These are phyloP conservation scores for Neurospora sp. DNA, from an alignment of 495 filamentous ascomycete genomes.

Conservation along the genomic window DNA sequence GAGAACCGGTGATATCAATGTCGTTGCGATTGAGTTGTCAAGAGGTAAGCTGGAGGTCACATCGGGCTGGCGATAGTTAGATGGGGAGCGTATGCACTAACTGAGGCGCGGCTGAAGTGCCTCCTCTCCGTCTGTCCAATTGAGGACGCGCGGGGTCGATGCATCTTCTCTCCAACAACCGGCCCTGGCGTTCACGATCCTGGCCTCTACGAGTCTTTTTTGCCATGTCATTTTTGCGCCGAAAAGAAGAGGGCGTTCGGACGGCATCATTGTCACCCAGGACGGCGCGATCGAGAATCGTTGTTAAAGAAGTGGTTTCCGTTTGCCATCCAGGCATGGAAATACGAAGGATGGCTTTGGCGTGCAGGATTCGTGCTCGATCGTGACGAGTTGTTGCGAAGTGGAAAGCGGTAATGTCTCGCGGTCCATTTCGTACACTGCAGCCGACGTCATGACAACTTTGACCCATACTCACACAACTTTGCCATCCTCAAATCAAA, in stretches of 20 bases:
- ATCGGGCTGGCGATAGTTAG: neutral
- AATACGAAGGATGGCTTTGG: neutral
- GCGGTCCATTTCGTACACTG: neutral
- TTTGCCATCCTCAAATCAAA: neutral
- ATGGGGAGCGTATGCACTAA: neutral
- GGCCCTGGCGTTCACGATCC: neutral
- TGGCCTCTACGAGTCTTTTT: neutral
- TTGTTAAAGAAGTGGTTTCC: neutral
- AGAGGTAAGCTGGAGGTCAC: neutral
- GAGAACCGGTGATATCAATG: neutral
- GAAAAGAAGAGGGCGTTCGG: neutral
- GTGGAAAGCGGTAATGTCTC: neutral
- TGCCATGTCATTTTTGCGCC: neutral
- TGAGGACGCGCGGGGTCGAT: neutral
- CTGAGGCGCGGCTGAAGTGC: neutral
- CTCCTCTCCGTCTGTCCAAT: neutral
- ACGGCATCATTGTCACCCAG: neutral
- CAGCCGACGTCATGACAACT: neutral
- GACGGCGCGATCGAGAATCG: neutral
- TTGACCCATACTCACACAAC: neutral
- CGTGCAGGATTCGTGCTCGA: neutral
- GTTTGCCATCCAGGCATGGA: neutral
- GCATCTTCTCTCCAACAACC: neutral
- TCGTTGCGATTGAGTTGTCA: neutral
- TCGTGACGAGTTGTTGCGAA: too few species aligned